Percentiles rank a stretch among this genome's conserved stretches.
Conservation (phyloP, 352 stramenopile species). For the Globisporangium heterothallicum region DNA sequence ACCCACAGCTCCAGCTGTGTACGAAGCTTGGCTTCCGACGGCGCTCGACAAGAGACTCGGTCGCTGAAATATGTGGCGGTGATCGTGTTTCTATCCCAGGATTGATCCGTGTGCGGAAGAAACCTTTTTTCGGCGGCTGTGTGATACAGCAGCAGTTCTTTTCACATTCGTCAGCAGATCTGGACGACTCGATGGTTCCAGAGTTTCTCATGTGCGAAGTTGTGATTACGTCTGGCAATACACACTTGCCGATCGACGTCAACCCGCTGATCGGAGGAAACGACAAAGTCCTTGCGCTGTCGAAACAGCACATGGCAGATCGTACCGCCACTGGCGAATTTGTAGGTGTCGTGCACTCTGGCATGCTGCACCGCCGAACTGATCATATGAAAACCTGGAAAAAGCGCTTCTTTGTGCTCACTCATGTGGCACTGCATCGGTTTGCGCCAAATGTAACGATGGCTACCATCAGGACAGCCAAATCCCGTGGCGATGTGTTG, state of each 20-base stretch:
- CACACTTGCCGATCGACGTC: constrained; percentile 7
- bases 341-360: constrained; percentile 29
- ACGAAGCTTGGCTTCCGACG: constrained; percentile 15
- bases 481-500: constrained; percentile 20
- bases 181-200: background rate
- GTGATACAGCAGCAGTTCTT: constrained; percentile 29
- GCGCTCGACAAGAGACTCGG: constrained; percentile 8
- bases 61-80: constrained; percentile 29
- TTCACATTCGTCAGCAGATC: constrained; percentile 3
- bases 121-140: constrained; percentile 19
- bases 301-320: constrained; percentile 17
- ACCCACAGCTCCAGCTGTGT: constrained; percentile 2
- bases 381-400: constrained; percentile 36
- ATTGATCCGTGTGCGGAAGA: constrained; percentile 18
- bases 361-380: constrained; percentile 21
- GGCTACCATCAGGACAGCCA: constrained; percentile 13
- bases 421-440: constrained; percentile 33
- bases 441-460: constrained; percentile 25
- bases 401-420: constrained; percentile 42
- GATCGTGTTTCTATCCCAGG: constrained; percentile 26
- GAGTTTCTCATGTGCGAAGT: constrained; percentile 24
- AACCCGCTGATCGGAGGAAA: constrained; percentile 11
- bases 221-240: constrained; percentile 19
- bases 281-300: constrained; percentile 7
- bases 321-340: constrained; percentile 34